Conservation (phyloP, 176 grass and related monocot species). For the Oryza nivara region DNA sequence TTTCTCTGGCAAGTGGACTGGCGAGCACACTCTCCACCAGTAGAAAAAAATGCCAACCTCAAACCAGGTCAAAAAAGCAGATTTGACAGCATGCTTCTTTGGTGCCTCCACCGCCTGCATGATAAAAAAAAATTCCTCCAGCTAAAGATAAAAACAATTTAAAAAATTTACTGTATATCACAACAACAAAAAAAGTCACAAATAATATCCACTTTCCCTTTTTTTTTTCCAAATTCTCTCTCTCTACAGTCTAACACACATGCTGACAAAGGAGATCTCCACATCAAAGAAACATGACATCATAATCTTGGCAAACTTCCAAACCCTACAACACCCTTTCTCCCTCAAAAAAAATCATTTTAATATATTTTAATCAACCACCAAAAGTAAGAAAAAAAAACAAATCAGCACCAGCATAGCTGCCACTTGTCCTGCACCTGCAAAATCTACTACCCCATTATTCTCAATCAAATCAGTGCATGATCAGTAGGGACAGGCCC, state of each 20-base stretch:
- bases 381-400: slow-evolving; percentile 18
- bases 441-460: slow-evolving; percentile 23
- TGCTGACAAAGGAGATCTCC: slow-evolving; percentile 36
- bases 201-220: slow-evolving; percentile 10
- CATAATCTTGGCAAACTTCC: slow-evolving; percentile 28
- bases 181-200: slow-evolving; percentile 12
- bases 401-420: slow-evolving; percentile 10
- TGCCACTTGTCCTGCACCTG: slow-evolving; percentile 30
- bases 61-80: slow-evolving; percentile 39
- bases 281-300: slow-evolving; percentile 38
- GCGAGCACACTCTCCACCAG: background rate
- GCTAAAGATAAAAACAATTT: background rate
- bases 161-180: background rate
- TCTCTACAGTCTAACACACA: background rate
- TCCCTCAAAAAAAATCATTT: background rate
- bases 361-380: background rate
- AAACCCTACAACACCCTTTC: background rate
- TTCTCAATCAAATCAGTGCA: slow-evolving; percentile 13
- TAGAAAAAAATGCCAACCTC: background rate
- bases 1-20: slow-evolving; percentile 30
- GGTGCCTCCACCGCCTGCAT: slow-evolving; percentile 36
- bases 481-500: slow-evolving; percentile 9
- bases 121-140: background rate
- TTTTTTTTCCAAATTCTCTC: background rate
- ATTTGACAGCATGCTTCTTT: slow-evolving; percentile 42